Evolutionary conservation across 2,329 filamentous ascomycete genomes (phyloP).

Genomic region (Ramularia endophylla): DNA sequence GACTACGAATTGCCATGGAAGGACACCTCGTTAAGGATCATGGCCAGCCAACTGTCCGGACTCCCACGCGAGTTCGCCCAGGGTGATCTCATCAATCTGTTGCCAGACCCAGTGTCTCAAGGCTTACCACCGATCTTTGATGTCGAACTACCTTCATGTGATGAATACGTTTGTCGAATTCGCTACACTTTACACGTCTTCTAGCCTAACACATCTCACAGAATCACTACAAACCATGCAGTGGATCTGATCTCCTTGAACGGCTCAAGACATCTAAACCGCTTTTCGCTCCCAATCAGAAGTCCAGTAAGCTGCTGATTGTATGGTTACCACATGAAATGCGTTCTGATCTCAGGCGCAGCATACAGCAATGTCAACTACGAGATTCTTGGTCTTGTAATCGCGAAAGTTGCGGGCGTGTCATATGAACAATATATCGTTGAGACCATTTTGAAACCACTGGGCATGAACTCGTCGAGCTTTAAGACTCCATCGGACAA

Average conservation of each 20-base stretch:
- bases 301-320: constrained; percentile 22
- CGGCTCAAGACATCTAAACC: constrained; percentile 29
- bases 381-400: constrained; percentile 36
- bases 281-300: constrained; percentile 38
- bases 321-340: too few species aligned
- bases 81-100: constrained; percentile 11
- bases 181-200: too few species aligned
- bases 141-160: constrained; percentile 31
- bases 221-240: constrained; percentile 29
- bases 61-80: constrained; percentile 36
- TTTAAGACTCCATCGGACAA: constrained; percentile 32
- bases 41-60: constrained; percentile 39
- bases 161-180: constrained; percentile 28
- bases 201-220: not conserved
- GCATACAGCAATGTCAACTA: constrained; percentile 39
- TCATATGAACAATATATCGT: constrained; percentile 35
- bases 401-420: constrained; percentile 34
- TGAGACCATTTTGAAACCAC: constrained; percentile 35
- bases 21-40: constrained; percentile 37
- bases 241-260: constrained; percentile 29
- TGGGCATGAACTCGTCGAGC: constrained; percentile 30
- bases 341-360: too few species aligned
- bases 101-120: constrained; percentile 17
- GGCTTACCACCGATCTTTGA: constrained; percentile 33
- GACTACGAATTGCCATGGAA: constrained; percentile 37